A percentile compares a stretch with the other conserved stretches of the same genome.
Evolutionary conservation across 2,329 filamentous ascomycete genomes (phyloP).

Genomic region (Akanthomyces muscarius): DNA sequence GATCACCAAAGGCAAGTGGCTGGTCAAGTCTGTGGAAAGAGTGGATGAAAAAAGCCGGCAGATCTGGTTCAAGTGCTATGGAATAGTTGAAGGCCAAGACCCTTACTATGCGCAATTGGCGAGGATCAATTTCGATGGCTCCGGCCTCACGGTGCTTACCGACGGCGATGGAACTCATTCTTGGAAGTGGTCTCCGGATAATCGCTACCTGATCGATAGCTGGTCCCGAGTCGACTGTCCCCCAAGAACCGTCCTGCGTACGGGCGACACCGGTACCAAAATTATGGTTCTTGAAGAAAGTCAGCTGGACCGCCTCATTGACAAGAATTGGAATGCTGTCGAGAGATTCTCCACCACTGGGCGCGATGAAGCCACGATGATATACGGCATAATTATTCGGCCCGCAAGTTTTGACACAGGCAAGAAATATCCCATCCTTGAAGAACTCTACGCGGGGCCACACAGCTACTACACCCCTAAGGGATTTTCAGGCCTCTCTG

Average conservation of each 20-base stretch:
- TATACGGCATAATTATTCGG: slow-evolving; percentile 27
- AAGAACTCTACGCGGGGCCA: slow-evolving; percentile 29
- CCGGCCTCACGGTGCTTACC: slow-evolving; percentile 25
- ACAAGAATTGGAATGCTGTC: slow-evolving; percentile 20
- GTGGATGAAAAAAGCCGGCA: slow-evolving; percentile 22
- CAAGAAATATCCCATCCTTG: slow-evolving; percentile 27
- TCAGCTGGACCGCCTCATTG: slow-evolving; percentile 11
- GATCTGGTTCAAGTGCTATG: slow-evolving; percentile 24
- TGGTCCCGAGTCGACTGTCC: slow-evolving; percentile 27
- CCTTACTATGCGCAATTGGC: slow-evolving; percentile 27
- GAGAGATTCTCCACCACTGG: slow-evolving; percentile 26
- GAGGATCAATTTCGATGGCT: slow-evolving; percentile 26
- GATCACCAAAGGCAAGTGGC: slow-evolving; percentile 27
- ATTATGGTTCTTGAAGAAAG: slow-evolving; percentile 20
- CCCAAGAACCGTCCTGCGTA: slow-evolving; percentile 22
- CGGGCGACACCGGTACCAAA: slow-evolving; percentile 19
- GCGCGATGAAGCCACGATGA: slow-evolving; percentile 25
- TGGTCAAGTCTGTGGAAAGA: slow-evolving; percentile 23
- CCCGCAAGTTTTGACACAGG: slow-evolving; percentile 24
- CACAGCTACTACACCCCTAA: slow-evolving; percentile 25
- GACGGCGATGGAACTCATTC: slow-evolving; percentile 27
- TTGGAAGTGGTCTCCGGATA: slow-evolving; percentile 24
- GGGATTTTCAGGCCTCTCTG: slow-evolving; percentile 21
- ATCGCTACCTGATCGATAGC: slow-evolving; percentile 23
- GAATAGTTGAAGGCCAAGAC: slow-evolving; percentile 23